Conservation (phyloP, 495 filamentous ascomycete genomes). For the Aspergillus homomorphus region DNA sequence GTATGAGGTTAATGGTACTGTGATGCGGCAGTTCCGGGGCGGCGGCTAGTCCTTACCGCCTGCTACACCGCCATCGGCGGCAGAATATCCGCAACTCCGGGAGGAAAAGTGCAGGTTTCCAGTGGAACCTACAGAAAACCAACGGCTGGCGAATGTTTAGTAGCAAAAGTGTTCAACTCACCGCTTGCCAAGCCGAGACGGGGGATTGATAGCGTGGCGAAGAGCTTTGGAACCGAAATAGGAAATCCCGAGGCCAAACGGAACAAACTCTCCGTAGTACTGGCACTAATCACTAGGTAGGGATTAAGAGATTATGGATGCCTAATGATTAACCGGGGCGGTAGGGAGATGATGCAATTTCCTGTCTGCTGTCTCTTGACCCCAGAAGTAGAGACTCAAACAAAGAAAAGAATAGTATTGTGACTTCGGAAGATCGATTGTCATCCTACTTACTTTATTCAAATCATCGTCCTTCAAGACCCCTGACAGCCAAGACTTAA, state of each 20-base stretch:
- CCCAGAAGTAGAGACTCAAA: too few relatives aligned
- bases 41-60: not conserved
- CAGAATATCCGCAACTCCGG: too few relatives aligned
- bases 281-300: not conserved
- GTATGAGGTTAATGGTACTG: not conserved
- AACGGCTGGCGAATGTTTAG: too few relatives aligned
- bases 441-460: not conserved
- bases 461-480: slow-evolving; percentile 1
- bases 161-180: too few relatives aligned
- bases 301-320: too few relatives aligned
- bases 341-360: not conserved
- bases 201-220: too few relatives aligned
- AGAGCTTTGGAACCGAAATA: not conserved
- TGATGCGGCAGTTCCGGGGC: not conserved
- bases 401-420: too few relatives aligned
- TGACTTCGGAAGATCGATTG: too few relatives aligned
- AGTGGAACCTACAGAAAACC: too few relatives aligned
- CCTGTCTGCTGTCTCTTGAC: too few relatives aligned
- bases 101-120: too few relatives aligned
- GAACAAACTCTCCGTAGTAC: not conserved
- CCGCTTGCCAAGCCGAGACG: not conserved
- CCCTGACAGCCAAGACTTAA: slow-evolving; percentile 14
- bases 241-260: slow-evolving; percentile 1
- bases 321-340: too few relatives aligned
- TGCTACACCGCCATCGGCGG: not conserved